These are phyloP conservation scores for Lathyrus tuberosus DNA, from an alignment of 306 rosid genomes.

Conservation along the genomic window DNA sequence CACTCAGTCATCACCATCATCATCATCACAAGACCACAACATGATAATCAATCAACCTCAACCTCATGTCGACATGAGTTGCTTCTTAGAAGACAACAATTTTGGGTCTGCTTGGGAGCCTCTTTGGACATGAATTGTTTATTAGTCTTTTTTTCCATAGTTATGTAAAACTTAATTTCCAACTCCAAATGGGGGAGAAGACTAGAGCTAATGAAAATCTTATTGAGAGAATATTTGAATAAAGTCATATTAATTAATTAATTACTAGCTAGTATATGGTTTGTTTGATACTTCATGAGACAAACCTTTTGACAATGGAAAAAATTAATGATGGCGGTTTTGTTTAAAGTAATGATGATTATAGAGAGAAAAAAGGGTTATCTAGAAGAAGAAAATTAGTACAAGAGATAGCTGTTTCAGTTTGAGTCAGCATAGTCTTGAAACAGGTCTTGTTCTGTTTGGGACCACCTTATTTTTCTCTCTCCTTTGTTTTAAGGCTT, in stretches of 20 bases:
- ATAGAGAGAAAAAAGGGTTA: constrained; percentile 29
- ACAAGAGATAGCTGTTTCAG: constrained; percentile 31
- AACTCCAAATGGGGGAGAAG: constrained; percentile 37
- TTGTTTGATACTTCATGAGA: constrained; percentile 37
- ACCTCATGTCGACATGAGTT: constrained; percentile 49
- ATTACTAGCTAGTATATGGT: constrained; percentile 46
- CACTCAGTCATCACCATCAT: constrained; percentile 45
- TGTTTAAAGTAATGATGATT: constrained; percentile 38
- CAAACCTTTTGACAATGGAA: constrained; percentile 46
- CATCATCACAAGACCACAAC: constrained; percentile 40
- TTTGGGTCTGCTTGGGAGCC: constrained; percentile 72
- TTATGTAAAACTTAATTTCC: constrained; percentile 32
- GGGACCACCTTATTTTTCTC: constrained; percentile 38
- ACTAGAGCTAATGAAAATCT: constrained; percentile 37
- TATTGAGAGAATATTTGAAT: constrained; percentile 43
- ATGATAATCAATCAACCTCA: constrained; percentile 49
- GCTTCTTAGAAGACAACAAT: constrained; percentile 56
- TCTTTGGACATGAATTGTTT: constrained; percentile 60
- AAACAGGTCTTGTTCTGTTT: constrained; percentile 28
- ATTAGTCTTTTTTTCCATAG: constrained; percentile 39
- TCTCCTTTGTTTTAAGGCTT: constrained; percentile 7
- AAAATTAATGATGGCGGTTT: constrained; percentile 29
- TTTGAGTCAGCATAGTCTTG: constrained; percentile 47
- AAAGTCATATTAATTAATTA: constrained; percentile 45
- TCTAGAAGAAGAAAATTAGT: constrained; percentile 29